Evolutionary conservation across 1,284 basidiomycete species (phyloP), one percentile per base, ranked within the genome.

Genomic region (Porogramme epimiltina): DNA sequence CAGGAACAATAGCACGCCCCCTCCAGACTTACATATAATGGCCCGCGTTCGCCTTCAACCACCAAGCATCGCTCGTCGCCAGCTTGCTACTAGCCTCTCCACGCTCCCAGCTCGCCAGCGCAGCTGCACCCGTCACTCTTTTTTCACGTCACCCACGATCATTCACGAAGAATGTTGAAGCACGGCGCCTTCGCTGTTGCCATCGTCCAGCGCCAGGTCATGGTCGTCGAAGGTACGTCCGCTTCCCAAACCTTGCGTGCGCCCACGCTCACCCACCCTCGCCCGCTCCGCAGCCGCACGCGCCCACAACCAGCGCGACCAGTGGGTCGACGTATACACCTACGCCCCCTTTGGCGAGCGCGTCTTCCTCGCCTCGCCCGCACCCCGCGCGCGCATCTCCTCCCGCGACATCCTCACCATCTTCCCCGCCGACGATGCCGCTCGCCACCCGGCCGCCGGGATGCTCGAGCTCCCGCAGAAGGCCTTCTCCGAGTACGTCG

Each of bases 181-280:
- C 69, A 78, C 63, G 81, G 85, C 46, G 75, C 78, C 39, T 69
- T 87, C 52, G 85, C 83, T 47, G 76, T 88, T 51, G 85, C 85
- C 24, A 64, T 87, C 51, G 82, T 88, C 44, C 79, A 82, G 57
- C 79, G 77, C 58, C 79, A 83, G 62, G 80, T 88, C 22, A 79
- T 79, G 73, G 64, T 87, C 52, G 79, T 87, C 28, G 79, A 84
- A 80, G 80, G 85, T 84, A 59, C 52, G 67, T 10, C 18, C 19
- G 3, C 18, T 28, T 19, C 2, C 28, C 28, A 8, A 15, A 8
- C 28, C 28, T 15, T 31, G 9, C 28, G 28, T 15, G 9, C 28
- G 28, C 28, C 28, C 28, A 31, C 13, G 8, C 28, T 16, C 42
- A 19, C 24, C 9, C 31, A 8, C 28, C 3, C n/a, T 9, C 34